Evolutionary conservation across 2,329 filamentous ascomycete genomes (phyloP), one percentile per base, ranked within the genome.

Genomic region (Lecanosticta acicola): DNA sequence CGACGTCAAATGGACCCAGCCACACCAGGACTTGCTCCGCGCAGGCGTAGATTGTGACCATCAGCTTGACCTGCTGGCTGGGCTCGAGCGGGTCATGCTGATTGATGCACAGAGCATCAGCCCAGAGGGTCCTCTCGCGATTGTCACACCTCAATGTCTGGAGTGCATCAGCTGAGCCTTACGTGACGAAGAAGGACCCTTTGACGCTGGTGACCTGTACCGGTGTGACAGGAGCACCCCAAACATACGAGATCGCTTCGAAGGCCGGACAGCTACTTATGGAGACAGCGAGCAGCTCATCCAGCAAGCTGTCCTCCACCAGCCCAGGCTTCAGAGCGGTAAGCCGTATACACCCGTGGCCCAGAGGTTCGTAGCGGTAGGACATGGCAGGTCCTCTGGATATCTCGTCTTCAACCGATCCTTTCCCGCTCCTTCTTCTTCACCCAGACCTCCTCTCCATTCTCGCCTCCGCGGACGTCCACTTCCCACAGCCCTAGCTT

Each of bases 401-500:
- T n/a, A n/a, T n/a, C n/a, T n/a, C n/a, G n/a, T n/a, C n/a, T 24
- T 29, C 18, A 32, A 5, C 39, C n/a, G 10, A 32, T 41, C 39
- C 20, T 18, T 10, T 32, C 32, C n/a, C 26, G 29, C 20, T 18
- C n/a, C 51, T 65, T 68, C 51, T 59, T 59, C 48, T 62, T 61
- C 0, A 69, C 60, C 67, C 58, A 53, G 18, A 60, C 44, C 29
- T 60, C 48, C 38, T 59, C 49, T 38, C 56, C 53, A 20, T 48
- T 39, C 8, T 48, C 49, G 4, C 47, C 48, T 19, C 36, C 29
- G 18, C 64, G 54, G 8, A 81, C 42, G 49, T 85, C 71, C 0
- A 83, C 73, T 52, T 85, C 81, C 80, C 81, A 85, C 0, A 82
- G 65, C 17, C 73, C 73, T 8, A 86, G 67, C 48, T 68, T 75